Evolutionary conservation across 495 filamentous ascomycete species (phyloP), one percentile per base, ranked within the genome.

Genomic region (Xylona heveae): DNA sequence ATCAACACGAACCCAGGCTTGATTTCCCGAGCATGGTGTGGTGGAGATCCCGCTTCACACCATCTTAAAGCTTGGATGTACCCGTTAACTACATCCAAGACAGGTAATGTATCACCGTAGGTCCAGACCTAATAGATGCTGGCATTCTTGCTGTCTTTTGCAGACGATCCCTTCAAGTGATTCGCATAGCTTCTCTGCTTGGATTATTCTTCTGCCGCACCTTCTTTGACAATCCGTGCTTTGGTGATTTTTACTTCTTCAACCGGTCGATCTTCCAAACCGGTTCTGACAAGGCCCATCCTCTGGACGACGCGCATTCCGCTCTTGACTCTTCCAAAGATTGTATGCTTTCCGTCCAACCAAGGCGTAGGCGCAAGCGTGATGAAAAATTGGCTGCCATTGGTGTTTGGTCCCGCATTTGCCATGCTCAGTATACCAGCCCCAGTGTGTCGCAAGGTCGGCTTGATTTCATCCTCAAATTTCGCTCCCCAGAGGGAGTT

Each of bases 341-440:
- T 93, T 4, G 88, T 93, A 53, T 97, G 88, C 51, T 92, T 92
- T 18, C 82, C 83, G 54, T 97, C 90, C 37, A 97, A 55, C 88
- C 88, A 95, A 1, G 88, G 88, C 13, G 90, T 88, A 2, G 90
- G 90, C 21, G 83, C 88, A 25, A 94, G 62, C 5, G 90, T 95
- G 36, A 97, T 69, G 51, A 95, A 97, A 47, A 74, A 72, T 33
- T 74, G 70, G 38, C 68, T 75, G 23, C 88, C 90, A 52, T 95
- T 95, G 30, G 88, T 91, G 47, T 97, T 76, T 6, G 80, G 79
- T 1, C 88, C 88, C 6, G 71, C 74, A 50, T 97, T 97, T 35
- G 88, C 88, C 88, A 97, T 95, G 50, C 76, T 84, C 40, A 97
- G 51, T 6, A 95, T 61, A 1, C 88, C 88, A 1, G 90, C 90